phyloP scores from a whole-genome alignment of 169 alveolate species.

The Plasmodium sp. region DNA sequence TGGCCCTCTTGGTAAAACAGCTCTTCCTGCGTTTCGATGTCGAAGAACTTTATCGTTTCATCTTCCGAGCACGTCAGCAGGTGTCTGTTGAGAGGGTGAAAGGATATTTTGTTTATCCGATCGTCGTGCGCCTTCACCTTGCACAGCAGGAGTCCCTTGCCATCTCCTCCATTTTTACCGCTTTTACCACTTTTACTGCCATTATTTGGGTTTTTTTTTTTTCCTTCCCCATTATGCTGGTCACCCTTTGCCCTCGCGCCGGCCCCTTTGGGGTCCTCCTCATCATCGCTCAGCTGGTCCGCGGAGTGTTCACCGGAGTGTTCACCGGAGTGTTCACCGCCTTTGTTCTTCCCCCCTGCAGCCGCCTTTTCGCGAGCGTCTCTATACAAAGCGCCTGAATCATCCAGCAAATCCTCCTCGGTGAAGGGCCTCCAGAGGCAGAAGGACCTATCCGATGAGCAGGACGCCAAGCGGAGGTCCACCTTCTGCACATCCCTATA shows the following conservation, averaged over 20 bases:
- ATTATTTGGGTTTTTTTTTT: not conserved
- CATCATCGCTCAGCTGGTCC: not conserved
- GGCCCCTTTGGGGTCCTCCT: not conserved
- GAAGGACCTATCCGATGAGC: conserved; percentile 82
- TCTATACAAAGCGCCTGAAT: not conserved
- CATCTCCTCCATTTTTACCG: not conserved
- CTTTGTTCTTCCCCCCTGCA: not conserved
- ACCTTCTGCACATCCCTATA: conserved; percentile 63
- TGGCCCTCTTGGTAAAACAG: conserved; percentile 87
- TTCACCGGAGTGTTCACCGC: not conserved
- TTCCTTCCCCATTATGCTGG: not conserved
- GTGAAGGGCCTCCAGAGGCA: conserved; percentile 83
- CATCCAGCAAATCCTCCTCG: conserved; percentile 13
- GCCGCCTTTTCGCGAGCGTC: not conserved
- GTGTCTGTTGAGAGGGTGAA: conserved; percentile 80
- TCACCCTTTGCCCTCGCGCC: not conserved
- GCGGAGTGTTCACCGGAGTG: not conserved
- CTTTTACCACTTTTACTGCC: not conserved
- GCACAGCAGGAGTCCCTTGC: conserved; percentile 47
- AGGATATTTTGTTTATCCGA: conserved; percentile 80
- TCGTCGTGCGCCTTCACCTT: conserved; percentile 79
- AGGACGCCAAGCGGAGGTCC: conserved; percentile 78
- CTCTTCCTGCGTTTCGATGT: conserved; percentile 77
- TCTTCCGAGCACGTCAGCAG: conserved; percentile 81
- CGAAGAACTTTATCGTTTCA: conserved; percentile 83